Evolutionary conservation across 768 basidiomycete genomes (phyloP).

Genomic region (Macrolepiota albuminosa): DNA sequence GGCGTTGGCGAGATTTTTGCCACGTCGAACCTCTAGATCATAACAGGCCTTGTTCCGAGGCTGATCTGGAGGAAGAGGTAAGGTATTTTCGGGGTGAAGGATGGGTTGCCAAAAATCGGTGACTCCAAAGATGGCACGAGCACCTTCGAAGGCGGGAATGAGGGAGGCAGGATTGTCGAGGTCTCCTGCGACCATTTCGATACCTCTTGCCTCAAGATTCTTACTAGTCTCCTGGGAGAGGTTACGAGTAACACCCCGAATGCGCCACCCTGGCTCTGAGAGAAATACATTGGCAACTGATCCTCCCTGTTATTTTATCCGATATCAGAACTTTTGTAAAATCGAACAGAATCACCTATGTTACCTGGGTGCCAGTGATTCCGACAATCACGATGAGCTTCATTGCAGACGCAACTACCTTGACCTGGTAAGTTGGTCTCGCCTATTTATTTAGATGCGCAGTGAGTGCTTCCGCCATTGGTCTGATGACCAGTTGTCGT

Average conservation of each 20-base stretch:
- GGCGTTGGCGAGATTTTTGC: constrained; percentile 5
- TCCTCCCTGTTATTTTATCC: not conserved
- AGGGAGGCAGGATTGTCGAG: constrained; percentile 2
- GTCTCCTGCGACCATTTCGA: constrained; percentile 8
- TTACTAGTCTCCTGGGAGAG: not conserved
- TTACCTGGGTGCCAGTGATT: constrained; percentile 8
- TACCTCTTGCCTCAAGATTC: not conserved
- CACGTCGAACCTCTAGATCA: constrained; percentile 6
- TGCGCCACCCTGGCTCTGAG: constrained; percentile 6
- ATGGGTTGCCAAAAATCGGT: constrained; percentile 11
- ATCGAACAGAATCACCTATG: not conserved
- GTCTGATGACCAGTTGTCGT: not conserved
- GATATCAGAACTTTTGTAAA: not conserved
- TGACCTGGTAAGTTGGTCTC: not conserved
- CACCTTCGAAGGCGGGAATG: constrained; percentile 2
- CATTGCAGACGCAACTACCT: not conserved
- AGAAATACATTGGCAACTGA: constrained; percentile 10
- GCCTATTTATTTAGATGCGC: not conserved
- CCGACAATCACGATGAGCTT: constrained; percentile 9
- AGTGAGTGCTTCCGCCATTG: not conserved
- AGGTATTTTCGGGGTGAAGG: not conserved
- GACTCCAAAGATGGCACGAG: constrained; percentile 6
- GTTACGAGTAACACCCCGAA: constrained; percentile 8
- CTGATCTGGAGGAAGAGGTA: not conserved
- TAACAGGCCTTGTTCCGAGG: not conserved